Conservation (phyloP, 805 yeast species). For the Saccharomyces kudriavzevii region DNA sequence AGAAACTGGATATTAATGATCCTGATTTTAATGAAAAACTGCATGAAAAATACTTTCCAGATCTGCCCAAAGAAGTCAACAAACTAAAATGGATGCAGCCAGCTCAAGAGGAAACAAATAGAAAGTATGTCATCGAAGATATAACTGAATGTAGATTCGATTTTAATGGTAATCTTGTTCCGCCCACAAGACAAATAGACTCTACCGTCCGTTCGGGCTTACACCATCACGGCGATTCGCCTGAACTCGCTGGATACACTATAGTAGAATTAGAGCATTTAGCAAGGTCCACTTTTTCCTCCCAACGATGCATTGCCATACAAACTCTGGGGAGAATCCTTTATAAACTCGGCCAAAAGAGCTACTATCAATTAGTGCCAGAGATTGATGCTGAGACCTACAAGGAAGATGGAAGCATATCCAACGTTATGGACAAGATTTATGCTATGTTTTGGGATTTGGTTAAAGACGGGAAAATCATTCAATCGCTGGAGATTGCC, state of each 20-base stretch:
- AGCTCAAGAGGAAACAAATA: constrained; percentile 29
- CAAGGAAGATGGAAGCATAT: constrained; percentile 33
- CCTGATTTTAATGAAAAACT: constrained; percentile 72
- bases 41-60: constrained; percentile 83
- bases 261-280: constrained; percentile 72
- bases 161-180: constrained; percentile 70
- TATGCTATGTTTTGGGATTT: constrained; percentile 59
- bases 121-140: constrained; percentile 32
- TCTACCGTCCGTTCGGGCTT: constrained; percentile 59
- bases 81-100: constrained; percentile 88
- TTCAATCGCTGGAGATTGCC: constrained; percentile 59
- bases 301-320: constrained; percentile 82
- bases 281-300: constrained; percentile 67
- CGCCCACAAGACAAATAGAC: constrained; percentile 42
- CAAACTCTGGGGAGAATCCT: constrained; percentile 81
- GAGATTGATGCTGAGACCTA: constrained; percentile 34
- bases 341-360: constrained; percentile 62
- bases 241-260: constrained; percentile 89
- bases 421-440: constrained; percentile 30
- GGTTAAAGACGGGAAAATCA: constrained; percentile 50
- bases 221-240: constrained; percentile 87
- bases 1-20: constrained; percentile 54
- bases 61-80: constrained; percentile 72
- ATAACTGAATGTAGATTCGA: constrained; percentile 77
- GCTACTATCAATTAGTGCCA: constrained; percentile 47